These are phyloP conservation scores for Prunus mongolica DNA, from an alignment of 306 rosid species.

Conservation along the genomic window DNA sequence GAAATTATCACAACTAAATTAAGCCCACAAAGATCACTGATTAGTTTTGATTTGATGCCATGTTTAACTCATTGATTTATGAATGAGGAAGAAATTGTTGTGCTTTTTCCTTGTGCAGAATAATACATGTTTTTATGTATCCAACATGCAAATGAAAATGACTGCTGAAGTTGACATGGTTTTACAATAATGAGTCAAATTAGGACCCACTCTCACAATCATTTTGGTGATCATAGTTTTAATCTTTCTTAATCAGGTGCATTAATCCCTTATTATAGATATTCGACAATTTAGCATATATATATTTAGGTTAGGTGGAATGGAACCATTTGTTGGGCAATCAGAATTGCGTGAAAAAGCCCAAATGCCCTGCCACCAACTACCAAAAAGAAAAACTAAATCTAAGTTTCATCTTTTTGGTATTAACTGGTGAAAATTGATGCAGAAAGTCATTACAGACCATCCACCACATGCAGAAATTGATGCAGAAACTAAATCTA, in stretches of 20 bases:
- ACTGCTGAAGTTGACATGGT: neutral
- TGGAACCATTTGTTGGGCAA: constrained; percentile 26
- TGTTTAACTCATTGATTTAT: neutral
- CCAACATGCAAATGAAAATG: neutral
- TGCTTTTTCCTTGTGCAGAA: neutral
- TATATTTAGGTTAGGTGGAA: constrained; percentile 35
- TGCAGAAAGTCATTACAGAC: constrained; percentile 20
- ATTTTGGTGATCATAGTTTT: constrained; percentile 1
- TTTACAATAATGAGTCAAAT: constrained; percentile 10
- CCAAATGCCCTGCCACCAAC: constrained; percentile 12
- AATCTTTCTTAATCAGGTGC: constrained; percentile 5
- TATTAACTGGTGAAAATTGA: constrained; percentile 21
- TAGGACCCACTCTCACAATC: constrained; percentile 30
- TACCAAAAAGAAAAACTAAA: constrained; percentile 4
- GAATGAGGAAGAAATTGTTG: neutral
- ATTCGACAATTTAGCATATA: constrained; percentile 13
- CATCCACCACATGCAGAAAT: neutral
- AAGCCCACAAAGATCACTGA: constrained; percentile 19
- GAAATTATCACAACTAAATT: constrained; percentile 14
- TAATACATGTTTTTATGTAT: neutral
- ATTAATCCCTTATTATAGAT: constrained; percentile 6
- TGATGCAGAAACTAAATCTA: too few species aligned
- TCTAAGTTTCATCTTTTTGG: constrained; percentile 17
- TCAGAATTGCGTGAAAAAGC: constrained; percentile 7
- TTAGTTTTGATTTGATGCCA: neutral